Evolutionary conservation across 306 rosid species (phyloP).

Genomic region (Lathyrus tuberosus): DNA sequence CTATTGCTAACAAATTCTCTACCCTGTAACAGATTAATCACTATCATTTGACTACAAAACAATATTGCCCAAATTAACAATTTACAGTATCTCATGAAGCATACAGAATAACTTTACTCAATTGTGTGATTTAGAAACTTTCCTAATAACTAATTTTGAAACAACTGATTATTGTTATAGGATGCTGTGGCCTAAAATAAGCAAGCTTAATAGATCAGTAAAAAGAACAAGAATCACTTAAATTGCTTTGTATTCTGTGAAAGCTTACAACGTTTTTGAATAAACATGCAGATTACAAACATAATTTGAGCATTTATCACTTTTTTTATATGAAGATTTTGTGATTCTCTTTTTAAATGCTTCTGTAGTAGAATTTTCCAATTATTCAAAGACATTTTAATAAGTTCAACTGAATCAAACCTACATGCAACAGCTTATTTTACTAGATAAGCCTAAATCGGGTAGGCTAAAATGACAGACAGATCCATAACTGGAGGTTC

Average conservation of each 20-base stretch:
- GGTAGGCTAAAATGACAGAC: constrained; percentile 4
- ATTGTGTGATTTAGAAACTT: background rate
- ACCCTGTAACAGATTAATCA: too few species aligned
- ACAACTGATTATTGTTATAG: background rate
- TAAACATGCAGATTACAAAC: background rate
- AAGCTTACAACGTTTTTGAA: background rate
- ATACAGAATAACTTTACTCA: background rate
- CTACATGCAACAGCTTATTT: constrained; percentile 3
- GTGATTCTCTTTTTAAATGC: background rate
- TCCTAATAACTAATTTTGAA: background rate
- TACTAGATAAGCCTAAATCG: background rate
- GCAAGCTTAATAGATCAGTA: background rate
- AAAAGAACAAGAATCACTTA: background rate
- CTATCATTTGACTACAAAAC: too few species aligned
- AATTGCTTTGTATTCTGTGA: background rate
- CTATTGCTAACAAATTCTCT: too few species aligned
- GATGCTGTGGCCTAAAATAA: background rate
- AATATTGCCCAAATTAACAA: too few species aligned
- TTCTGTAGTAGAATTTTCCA: background rate
- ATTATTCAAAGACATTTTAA: background rate
- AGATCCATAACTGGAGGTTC: constrained; percentile 33
- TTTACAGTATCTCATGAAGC: too few species aligned
- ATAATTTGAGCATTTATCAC: constrained; percentile 5
- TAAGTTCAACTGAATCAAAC: background rate
- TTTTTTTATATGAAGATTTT: background rate